A percentile compares a stretch with the other conserved stretches of the same genome.
Evolutionary conservation across 306 rosid genomes (phyloP).

Genomic region (Cicer cuneatum): DNA sequence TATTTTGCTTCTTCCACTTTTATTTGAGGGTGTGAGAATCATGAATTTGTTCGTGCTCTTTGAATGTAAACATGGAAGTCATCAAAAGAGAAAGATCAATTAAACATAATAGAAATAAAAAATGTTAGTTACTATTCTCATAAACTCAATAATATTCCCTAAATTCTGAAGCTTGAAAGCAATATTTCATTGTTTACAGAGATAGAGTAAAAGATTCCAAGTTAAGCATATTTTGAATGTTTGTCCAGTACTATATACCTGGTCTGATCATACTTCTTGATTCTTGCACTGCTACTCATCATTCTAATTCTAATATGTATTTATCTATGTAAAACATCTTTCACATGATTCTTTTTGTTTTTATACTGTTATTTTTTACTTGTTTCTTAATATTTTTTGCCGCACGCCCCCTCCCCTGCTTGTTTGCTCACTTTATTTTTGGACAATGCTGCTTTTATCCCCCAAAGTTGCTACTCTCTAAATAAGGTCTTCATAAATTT

Average conservation of each 20-base stretch:
- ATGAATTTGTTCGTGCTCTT: no score
- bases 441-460: no score
- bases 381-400: constrained; percentile 48
- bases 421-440: constrained; percentile 34
- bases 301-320: constrained; percentile 31
- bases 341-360: constrained; percentile 51
- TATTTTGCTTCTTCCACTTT: no score
- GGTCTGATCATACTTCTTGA: constrained; percentile 55
- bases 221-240: constrained; percentile 66
- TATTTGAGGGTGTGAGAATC: no score
- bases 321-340: constrained; percentile 38
- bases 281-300: constrained; percentile 44
- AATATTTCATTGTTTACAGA: constrained; percentile 48
- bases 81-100: neutral
- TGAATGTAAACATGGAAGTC: no score
- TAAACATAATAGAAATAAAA: constrained; percentile 43
- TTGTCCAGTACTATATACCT: constrained; percentile 49
- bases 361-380: constrained; percentile 48
- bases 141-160: constrained; percentile 50
- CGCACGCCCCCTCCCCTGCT: constrained; percentile 42
- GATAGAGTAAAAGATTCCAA: constrained; percentile 70
- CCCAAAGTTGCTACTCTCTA: no score
- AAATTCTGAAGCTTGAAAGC: constrained; percentile 51
- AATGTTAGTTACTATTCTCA: constrained; percentile 52
- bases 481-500: no score